phyloP scores from a whole-genome alignment of 1,284 basidiomycete species.

The Ustilago bromivora region DNA sequence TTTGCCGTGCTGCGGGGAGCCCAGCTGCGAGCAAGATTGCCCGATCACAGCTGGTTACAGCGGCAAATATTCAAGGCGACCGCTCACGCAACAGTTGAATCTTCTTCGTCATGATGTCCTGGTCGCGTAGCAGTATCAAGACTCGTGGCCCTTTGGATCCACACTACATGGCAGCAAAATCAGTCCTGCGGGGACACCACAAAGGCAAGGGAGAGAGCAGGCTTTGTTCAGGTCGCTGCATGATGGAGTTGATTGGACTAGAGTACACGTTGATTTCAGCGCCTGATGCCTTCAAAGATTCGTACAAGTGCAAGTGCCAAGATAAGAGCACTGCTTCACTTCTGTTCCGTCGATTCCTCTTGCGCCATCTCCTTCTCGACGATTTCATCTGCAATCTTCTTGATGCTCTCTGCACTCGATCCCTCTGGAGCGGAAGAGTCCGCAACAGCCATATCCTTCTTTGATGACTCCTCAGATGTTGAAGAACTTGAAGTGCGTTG shows the following conservation, averaged over 20 bases:
- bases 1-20: too few relatives aligned
- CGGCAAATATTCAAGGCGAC: too few relatives aligned
- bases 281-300: neutral
- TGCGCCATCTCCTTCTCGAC: conserved; percentile 45
- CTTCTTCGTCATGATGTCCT: too few relatives aligned
- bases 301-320: neutral
- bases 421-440: conserved; percentile 1
- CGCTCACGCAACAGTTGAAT: too few relatives aligned
- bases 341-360: conserved; percentile 27
- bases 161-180: too few relatives aligned
- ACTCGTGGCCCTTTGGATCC: too few relatives aligned
- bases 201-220: too few relatives aligned
- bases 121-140: too few relatives aligned
- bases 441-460: neutral
- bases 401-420: conserved; percentile 30
- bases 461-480: neutral
- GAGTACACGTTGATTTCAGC: conserved; percentile 2
- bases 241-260: neutral
- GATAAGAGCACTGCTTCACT: conserved; percentile 8
- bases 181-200: too few relatives aligned
- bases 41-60: too few relatives aligned
- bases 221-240: too few relatives aligned
- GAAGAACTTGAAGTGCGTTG: conserved; percentile 21
- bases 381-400: conserved; percentile 49
- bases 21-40: too few relatives aligned